A percentile compares a stretch with the other conserved stretches of the same genome.
Conservation (phyloP, 305 asterid species). For the Fraxinus velutina region DNA sequence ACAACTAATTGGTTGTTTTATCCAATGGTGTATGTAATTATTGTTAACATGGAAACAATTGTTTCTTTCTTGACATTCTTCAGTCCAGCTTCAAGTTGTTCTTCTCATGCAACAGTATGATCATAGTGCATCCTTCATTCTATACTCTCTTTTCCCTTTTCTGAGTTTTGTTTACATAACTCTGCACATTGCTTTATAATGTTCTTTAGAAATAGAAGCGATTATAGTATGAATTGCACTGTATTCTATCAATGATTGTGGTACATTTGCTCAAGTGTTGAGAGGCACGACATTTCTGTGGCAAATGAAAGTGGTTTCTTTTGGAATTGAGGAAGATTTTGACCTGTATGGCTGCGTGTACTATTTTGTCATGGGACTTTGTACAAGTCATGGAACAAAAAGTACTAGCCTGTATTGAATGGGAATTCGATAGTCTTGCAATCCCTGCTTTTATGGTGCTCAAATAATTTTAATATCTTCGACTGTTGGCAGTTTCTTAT, state of each 20-base stretch:
- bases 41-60: not conserved
- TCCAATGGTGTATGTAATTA: not conserved
- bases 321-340: slow-evolving; percentile 8
- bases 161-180: not conserved
- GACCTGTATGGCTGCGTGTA: not conserved
- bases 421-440: not conserved
- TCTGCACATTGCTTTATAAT: slow-evolving; percentile 7
- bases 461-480: not conserved
- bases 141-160: not conserved
- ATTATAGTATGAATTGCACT: not conserved
- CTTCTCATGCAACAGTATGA: not conserved
- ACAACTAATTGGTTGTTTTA: slow-evolving; percentile 1
- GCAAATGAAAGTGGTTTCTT: not conserved
- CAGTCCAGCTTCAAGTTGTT: not conserved
- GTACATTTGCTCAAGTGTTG: not conserved
- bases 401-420: not conserved
- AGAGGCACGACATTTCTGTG: not conserved
- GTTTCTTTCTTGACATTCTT: not conserved
- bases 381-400: not conserved
- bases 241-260: not conserved
- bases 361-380: not conserved
- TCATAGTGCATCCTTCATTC: not conserved
- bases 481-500: not conserved
- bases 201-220: not conserved
- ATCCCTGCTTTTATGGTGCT: not conserved